Evolutionary conservation across 495 filamentous ascomycete species (phyloP), one percentile per base, ranked within the genome.

Genomic region (Penicillium macrosclerotiorum): DNA sequence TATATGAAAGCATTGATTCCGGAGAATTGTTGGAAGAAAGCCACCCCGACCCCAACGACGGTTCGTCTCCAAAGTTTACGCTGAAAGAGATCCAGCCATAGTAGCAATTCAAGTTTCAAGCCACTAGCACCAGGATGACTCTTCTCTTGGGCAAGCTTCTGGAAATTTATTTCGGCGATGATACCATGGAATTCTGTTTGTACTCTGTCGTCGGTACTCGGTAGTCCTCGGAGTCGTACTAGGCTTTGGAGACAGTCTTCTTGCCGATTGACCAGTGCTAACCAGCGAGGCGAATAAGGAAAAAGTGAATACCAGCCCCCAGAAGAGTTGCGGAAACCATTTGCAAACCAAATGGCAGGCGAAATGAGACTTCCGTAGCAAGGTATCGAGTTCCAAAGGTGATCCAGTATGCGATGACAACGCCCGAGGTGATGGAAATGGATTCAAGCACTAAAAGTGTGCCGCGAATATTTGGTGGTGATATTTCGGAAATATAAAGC

Each of bases 271-370:
- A 85, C 80, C 48, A 85, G 77, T 14, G 82, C 63, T 1, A 89
- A 69, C 83, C 83, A 85, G 54, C 85, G 75, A 1, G 85, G 85
- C 1, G 83, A 86, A 68, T 84, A 87, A 3, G 85, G n/a, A 52
- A 18, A 80, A 89, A 71, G 57, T 84, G 84, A 64, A 86, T 85
- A 31, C 83, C 84, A 20, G 67, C 50, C 16, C 78, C 74, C 4
- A 85, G 65, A 25, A 82, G 16, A 16, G 42, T 31, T 4, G 80
- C 79, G 0, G 82, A 78, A 13, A 73, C 58, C 22, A 80, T 63
- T 46, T 85, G 80, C 5, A 82, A 59, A 48, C 73, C 72, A 37
- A 80, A 78, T 0, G 83, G 82, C 5, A 78, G 54, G 1, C 84
- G 76, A 82, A 83, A 88, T 8, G 82, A 74, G 19, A 75, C 73